phyloP scores from a whole-genome alignment of 768 basidiomycete genomes.

The Amanita exitialis region DNA sequence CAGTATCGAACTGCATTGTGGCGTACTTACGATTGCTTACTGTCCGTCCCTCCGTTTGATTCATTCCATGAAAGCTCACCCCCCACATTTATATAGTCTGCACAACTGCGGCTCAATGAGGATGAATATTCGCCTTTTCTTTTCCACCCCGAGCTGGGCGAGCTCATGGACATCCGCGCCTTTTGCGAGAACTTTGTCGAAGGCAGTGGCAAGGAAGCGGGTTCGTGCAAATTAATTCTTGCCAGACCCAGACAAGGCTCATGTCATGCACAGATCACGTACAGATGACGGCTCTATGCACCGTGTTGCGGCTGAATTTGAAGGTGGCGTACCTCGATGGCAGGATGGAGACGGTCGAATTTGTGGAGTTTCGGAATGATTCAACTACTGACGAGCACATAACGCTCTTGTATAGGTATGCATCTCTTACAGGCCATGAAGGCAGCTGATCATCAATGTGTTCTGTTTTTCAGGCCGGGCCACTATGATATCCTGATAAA shows the following conservation, averaged over 20 bases:
- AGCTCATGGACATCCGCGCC: conserved; percentile 40
- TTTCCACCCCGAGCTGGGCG: conserved; percentile 61
- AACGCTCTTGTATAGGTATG: conserved; percentile 65
- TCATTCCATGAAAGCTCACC: neutral
- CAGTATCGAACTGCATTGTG: conserved; percentile 66
- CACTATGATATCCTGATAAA: conserved; percentile 71
- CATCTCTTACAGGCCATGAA: conserved; percentile 1
- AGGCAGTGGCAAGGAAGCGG: conserved; percentile 67
- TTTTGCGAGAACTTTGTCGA: conserved; percentile 81
- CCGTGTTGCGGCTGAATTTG: conserved; percentile 56
- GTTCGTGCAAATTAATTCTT: conserved; percentile 20
- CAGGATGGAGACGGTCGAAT: conserved; percentile 42
- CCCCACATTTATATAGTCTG: conserved; percentile 32
- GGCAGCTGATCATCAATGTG: neutral
- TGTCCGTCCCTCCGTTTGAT: conserved; percentile 17
- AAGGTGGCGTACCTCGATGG: conserved; percentile 79
- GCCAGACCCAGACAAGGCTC: too few relatives aligned
- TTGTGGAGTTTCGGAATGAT: conserved; percentile 53
- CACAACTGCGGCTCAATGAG: conserved; percentile 62
- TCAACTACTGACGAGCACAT: conserved; percentile 36
- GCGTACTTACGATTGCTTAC: conserved; percentile 77
- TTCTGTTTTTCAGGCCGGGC: conserved; percentile 49
- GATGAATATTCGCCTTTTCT: conserved; percentile 63
- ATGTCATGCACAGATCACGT: conserved; percentile 49
- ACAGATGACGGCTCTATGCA: conserved; percentile 69